phyloP scores from a whole-genome alignment of 345 rosid genomes.

The Gossypioides kirkii region DNA sequence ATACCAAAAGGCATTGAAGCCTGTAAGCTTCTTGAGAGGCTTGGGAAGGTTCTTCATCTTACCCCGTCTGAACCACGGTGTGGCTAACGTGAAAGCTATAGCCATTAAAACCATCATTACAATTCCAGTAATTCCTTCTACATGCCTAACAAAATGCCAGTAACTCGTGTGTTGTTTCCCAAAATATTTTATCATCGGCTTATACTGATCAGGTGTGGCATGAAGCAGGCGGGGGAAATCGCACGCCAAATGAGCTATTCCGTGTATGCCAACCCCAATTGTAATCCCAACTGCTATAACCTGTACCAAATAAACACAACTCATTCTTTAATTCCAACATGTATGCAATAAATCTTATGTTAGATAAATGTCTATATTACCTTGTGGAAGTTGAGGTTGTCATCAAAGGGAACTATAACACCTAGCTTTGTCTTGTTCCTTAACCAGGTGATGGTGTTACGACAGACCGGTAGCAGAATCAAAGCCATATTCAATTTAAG shows the following conservation, averaged over 20 bases:
- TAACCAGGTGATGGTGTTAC: slow-evolving; percentile 81
- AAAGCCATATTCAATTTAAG: slow-evolving; percentile 74
- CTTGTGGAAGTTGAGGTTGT: slow-evolving; percentile 84
- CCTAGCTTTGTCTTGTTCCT: slow-evolving; percentile 64
- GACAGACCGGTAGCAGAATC: slow-evolving; percentile 65
- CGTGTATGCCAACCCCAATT: slow-evolving; percentile 60
- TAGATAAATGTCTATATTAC: slow-evolving; percentile 20
- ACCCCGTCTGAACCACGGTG: slow-evolving; percentile 68
- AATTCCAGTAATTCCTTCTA: slow-evolving; percentile 65
- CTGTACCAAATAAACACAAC: slow-evolving; percentile 20
- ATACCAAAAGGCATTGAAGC: slow-evolving; percentile 89
- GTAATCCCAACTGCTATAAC: slow-evolving; percentile 61
- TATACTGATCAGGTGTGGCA: slow-evolving; percentile 50
- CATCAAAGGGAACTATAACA: slow-evolving; percentile 75
- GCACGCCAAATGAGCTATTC: slow-evolving; percentile 50
- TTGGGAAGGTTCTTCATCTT: slow-evolving; percentile 50
- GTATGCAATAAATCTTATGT: neutral
- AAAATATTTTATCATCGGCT: slow-evolving; percentile 47
- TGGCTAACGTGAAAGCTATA: slow-evolving; percentile 67
- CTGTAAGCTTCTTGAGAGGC: slow-evolving; percentile 60
- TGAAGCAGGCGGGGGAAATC: slow-evolving; percentile 62
- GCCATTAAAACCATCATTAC: slow-evolving; percentile 67
- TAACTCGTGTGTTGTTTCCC: slow-evolving; percentile 59
- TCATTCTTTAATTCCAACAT: neutral
- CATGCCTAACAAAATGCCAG: slow-evolving; percentile 59